Evolutionary conservation across 2,329 filamentous ascomycete genomes (phyloP).

Genomic region (Lasiodiplodia theobromae): DNA sequence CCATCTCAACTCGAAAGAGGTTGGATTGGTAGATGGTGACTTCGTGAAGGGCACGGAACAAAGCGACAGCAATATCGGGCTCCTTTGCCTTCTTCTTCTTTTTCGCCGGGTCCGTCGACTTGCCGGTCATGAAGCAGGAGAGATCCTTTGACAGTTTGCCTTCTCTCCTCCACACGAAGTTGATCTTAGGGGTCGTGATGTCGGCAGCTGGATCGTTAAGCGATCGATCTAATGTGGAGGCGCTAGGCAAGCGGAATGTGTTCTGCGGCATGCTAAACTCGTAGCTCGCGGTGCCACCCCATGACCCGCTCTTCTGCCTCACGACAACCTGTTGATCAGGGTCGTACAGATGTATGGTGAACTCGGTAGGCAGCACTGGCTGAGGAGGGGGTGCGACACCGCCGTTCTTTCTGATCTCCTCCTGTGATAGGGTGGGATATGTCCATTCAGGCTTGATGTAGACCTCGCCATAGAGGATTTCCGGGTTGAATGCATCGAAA

Average conservation of each 20-base stretch:
- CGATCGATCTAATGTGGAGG: conserved; percentile 78
- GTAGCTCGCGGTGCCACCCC: conserved; percentile 83
- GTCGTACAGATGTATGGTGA: conserved; percentile 90
- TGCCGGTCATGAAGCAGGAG: conserved; percentile 85
- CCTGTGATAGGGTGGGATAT: conserved; percentile 79
- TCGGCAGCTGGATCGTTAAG: conserved; percentile 65
- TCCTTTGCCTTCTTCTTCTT: conserved; percentile 80
- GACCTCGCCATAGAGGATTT: conserved; percentile 87
- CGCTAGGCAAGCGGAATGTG: conserved; percentile 81
- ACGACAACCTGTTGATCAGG: conserved; percentile 84
- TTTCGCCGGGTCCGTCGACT: conserved; percentile 68
- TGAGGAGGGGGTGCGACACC: conserved; percentile 70
- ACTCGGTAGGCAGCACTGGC: conserved; percentile 77
- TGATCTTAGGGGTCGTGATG: conserved; percentile 70
- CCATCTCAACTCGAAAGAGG: conserved; percentile 85
- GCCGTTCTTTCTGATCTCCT: conserved; percentile 76
- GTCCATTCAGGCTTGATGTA: conserved; percentile 85
- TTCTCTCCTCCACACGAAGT: conserved; percentile 90
- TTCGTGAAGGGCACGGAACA: conserved; percentile 77
- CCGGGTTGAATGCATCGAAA: conserved; percentile 80
- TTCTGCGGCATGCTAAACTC: conserved; percentile 91
- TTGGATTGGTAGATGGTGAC: conserved; percentile 95
- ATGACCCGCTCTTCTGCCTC: conserved; percentile 74
- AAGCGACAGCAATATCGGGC: conserved; percentile 91
- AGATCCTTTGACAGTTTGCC: conserved; percentile 85